Base-by-base conservation (phyloP, 176 grass and related monocot genomes). In the Rhynchospora tenuis region DNA sequence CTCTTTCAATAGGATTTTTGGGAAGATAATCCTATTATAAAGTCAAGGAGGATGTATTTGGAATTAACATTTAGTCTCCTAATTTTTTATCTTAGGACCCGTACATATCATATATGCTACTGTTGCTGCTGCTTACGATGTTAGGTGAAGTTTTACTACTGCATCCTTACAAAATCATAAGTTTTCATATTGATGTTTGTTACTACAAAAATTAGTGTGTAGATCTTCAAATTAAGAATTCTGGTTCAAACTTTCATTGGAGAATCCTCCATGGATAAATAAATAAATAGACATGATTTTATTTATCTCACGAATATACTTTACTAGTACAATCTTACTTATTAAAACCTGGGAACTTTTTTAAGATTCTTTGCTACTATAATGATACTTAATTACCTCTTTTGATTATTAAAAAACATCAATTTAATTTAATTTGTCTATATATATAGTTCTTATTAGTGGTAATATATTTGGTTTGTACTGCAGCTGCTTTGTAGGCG, bases 11-110 rank as follows among this genome's bases (percentile, higher is more conserved):
- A 56, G 12, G 19, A 65, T 12, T 59, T 61, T 68, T 76, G 83
- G 71, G 23, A 81, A 69, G 17, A 83, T 64, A 55, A 46, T 58
- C 42, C 69, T 70, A 74, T 26, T 70, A 68, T 86, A 72, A 58
- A 55, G 85, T 68, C 77, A 54, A 52, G 87, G 76, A 59, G 72
- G 82, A 26, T 76, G 72, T 22, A 63, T 47, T 82, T 63, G 57
- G 56, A 54, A 19, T 59, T 81, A 20, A 26, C 23, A 54, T 65
- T 79, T 46, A 24, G 27, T 66, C 28, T 63, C 76, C 38, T 52
- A 52, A 79, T 85, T 29, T 15, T 77, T 27, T 63, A 78, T 58
- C 75, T 79, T 86, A 77, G 5, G 20, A 13, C 64, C 0, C n/a
- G 66, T 64, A 23, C 13, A 29, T 24, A 28, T 45, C 19, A 23